phyloP scores from a whole-genome alignment of 768 basidiomycete genomes.

The Phlegmacium glaucopus region DNA sequence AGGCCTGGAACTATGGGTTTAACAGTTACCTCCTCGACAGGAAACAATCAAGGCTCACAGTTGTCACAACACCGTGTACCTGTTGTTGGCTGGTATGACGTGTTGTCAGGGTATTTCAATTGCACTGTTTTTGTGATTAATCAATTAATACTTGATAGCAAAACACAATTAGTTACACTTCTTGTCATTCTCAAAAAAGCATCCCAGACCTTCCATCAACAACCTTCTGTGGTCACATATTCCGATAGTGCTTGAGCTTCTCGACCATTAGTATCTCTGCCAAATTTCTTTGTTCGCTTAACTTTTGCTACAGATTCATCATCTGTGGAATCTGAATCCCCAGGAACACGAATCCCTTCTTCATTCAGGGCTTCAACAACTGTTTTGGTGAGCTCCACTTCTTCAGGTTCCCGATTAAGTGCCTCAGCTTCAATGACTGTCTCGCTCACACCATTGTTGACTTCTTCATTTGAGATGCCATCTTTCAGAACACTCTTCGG shows the following conservation, averaged over 20 bases:
- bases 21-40: background rate
- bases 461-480: background rate
- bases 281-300: background rate
- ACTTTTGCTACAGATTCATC: background rate
- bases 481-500: conserved; percentile 2
- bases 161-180: background rate
- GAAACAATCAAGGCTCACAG: background rate
- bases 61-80: background rate
- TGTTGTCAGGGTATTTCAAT: background rate
- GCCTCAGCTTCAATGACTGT: background rate
- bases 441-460: background rate
- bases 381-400: background rate
- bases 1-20: background rate
- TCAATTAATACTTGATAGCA: background rate
- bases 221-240: background rate
- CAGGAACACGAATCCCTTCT: background rate
- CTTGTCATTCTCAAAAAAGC: background rate
- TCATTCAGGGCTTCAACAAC: background rate
- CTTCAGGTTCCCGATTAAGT: background rate
- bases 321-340: background rate
- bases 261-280: background rate
- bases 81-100: background rate
- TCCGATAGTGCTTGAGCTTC: background rate
- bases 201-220: background rate
- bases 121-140: background rate